Evolutionary conservation across 495 filamentous ascomycete genomes (phyloP), one percentile per base, ranked within the genome.

Genomic region (Penicillium waksmanii): DNA sequence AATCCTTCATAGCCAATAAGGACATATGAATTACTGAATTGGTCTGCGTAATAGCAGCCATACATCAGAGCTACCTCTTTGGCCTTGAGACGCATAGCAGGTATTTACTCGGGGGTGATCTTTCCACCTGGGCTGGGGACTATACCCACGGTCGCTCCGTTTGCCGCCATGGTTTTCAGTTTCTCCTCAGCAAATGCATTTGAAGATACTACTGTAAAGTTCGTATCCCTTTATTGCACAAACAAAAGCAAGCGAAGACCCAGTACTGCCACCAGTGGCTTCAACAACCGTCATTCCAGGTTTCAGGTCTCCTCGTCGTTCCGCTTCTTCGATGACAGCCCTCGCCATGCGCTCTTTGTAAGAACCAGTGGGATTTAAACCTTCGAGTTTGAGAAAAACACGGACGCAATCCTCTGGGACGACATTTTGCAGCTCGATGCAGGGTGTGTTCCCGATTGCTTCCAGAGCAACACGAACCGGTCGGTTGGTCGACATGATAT

Each of bases 261-360:
- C 63, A 10, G 58, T 65, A 43, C 58, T 61, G 21, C 63, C 63
- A 17, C 63, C 63, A 10, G 58, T 61, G 19, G 58, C 58, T 57
- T 65, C 63, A 13, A 65, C 63, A 2, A 65, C 47, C 0, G 51
- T 62, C 54, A 61, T 62, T 2, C 63, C 58, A 3, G 58, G 63
- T 18, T 61, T 55, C 15, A 65, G 46, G 9, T 58, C 51, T 6
- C 63, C 58, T 9, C 51, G 43, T 40, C 36, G 19, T 31, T 65
- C 63, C 12, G 63, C 63, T 49, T 61, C 58, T 15, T 61, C 57
- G 47, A 65, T 65, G 7, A 62, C 52, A 11, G 63, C 56, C 18
- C n/a, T 36, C 1, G 63, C 63, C 63, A 66, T 66, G 1, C 59
- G 56, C 23, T 66, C 63, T 47, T 62, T 66, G 23, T 62, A 57